These are phyloP conservation scores for Symbiotaphrina buchneri DNA, from an alignment of 495 filamentous ascomycete species.

Conservation along the genomic window DNA sequence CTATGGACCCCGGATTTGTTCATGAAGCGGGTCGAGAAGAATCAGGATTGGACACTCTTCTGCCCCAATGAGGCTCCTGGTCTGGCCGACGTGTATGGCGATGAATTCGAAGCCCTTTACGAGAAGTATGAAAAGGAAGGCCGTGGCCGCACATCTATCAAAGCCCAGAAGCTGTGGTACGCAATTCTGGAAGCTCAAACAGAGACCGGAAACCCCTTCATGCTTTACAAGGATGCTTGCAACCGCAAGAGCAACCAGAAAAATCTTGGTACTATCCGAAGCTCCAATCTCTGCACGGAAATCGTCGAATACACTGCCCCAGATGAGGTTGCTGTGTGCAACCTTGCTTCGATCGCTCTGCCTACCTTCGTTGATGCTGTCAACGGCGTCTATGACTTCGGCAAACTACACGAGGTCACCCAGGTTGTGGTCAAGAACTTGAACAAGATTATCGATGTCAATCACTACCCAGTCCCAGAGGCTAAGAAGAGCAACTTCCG, in stretches of 20 bases:
- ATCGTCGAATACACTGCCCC: conserved; percentile 94
- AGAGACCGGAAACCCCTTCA: conserved; percentile 96
- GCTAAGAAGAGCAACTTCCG: conserved; percentile 89
- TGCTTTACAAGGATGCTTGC: conserved; percentile 97
- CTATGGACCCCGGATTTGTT: conserved; percentile 98
- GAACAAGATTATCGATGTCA: conserved; percentile 94
- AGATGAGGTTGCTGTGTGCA: conserved; percentile 97
- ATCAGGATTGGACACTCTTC: conserved; percentile 90
- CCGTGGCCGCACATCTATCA: conserved; percentile 69
- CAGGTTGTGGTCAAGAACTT: conserved; percentile 79
- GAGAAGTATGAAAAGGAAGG: conserved; percentile 84
- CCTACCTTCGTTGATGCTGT: conserved; percentile 72
- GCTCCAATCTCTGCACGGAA: conserved; percentile 96
- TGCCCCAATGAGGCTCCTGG: conserved; percentile 91
- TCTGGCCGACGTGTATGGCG: conserved; percentile 87
- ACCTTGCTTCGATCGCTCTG: conserved; percentile 82
- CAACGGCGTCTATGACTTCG: conserved; percentile 71
- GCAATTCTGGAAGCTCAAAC: conserved; percentile 93
- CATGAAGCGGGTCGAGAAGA: conserved; percentile 97
- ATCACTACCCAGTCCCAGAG: conserved; percentile 89
- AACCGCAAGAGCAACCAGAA: conserved; percentile 99
- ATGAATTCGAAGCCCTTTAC: conserved; percentile 90
- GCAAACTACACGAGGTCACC: conserved; percentile 81
- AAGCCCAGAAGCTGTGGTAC: conserved; percentile 98
- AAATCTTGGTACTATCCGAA: conserved; percentile 93